Base-by-base conservation (phyloP, 2,329 filamentous ascomycete genomes). In the Ophiostoma piceae region DNA sequence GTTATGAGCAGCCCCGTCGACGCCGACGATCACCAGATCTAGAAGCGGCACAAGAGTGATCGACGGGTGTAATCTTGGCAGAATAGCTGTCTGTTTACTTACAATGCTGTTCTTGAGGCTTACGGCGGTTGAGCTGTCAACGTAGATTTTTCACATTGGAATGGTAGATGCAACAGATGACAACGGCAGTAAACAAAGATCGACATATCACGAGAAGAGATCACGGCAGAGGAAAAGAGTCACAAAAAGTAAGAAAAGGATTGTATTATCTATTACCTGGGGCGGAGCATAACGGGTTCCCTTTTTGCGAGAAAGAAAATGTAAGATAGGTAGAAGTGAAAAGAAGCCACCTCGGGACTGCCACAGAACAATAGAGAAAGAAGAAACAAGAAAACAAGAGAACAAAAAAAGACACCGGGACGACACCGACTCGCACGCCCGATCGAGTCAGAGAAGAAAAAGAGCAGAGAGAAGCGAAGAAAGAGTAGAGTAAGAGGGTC, bases 181-280 rank as follows among this genome's bases (percentile, higher is more conserved):
- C 51, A 57, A 26, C 16, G 51, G 16, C 11, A 62, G 12, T 14
- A 7, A 32, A 26, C 14, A 35, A 62, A 16, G 57, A 26, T n/a
- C 7, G 47, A 35, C 35, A 54, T 54, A 60, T 60, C 41, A 43
- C 41, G 41, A 35, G 35, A 47, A 32, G 12, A 57, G 14, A 12
- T 57, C 51, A 26, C 54, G 32, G 35, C 66, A 67, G n/a, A 26
- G 51, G 12, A 57, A n/a, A 67, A 43, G 35, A 37, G 35, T 67
- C 47, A 37, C 47, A 67, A 62, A 62, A 62, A 62, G 57, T 62
- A 35, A 62, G 57, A 62, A 62, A 62, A 62, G 57, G 32, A 67
- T 67, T 47, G 41, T 32, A 57, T 67, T 67, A 37, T 57, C 19
- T 68, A 57, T 62, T 39, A 57, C 35, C 37, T 8, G 22, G 47